These are phyloP conservation scores for Fusarium bulbicola DNA, from an alignment of 2,329 filamentous ascomycete genomes.

Conservation along the genomic window DNA sequence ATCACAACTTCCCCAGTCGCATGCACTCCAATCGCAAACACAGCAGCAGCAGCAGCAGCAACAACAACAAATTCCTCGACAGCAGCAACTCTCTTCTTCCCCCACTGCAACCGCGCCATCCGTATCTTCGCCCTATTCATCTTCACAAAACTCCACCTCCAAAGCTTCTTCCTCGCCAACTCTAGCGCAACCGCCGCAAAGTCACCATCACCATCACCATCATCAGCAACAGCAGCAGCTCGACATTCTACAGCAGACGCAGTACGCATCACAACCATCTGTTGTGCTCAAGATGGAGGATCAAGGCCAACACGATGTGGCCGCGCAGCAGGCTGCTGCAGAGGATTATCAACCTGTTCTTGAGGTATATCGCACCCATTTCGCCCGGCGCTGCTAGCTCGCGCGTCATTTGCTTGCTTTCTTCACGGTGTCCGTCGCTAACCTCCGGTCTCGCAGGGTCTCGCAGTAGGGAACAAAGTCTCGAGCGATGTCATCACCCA, in stretches of 20 bases:
- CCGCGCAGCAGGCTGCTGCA: constrained; percentile 69
- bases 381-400: not conserved
- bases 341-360: constrained; percentile 66
- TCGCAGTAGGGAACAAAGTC: constrained; percentile 80
- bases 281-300: constrained; percentile 47
- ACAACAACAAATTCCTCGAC: constrained; percentile 1
- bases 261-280: constrained; percentile 17
- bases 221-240: constrained; percentile 22
- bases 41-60: constrained; percentile 1
- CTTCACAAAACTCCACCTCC: constrained; percentile 29
- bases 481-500: constrained; percentile 80
- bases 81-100: constrained; percentile 26
- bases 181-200: constrained; percentile 27
- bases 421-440: constrained; percentile 10
- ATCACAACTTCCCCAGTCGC: constrained; percentile 14
- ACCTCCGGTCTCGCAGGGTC: constrained; percentile 68
- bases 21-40: constrained; percentile 19
- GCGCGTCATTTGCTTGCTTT: constrained; percentile 12
- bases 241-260: constrained; percentile 21
- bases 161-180: constrained; percentile 28
- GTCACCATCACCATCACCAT: constrained; percentile 16
- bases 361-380: constrained; percentile 54
- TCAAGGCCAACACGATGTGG: constrained; percentile 55
- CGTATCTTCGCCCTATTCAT: constrained; percentile 29
- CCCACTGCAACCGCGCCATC: constrained; percentile 16